Evolutionary conservation across 257 asterid genomes (phyloP), one percentile per base, ranked within the genome.

Genomic region (Solanum boliviense): DNA sequence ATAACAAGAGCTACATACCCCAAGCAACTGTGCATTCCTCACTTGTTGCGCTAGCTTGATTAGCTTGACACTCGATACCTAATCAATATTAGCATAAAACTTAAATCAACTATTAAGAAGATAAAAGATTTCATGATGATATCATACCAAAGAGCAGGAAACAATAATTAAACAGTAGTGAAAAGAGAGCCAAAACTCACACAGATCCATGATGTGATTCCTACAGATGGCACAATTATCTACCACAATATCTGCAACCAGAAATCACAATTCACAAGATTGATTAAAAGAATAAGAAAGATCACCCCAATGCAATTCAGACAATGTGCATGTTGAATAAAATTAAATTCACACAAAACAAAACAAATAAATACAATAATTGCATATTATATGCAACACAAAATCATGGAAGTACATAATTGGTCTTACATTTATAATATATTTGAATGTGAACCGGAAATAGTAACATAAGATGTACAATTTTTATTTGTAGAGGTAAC

Each of bases 61-160:
- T 96, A 82, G 99, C 98, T 93, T 96, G 99, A 88, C 99, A 96
- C 95, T 96, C 99, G 7, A 95, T 94, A 90, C 99, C 99, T 96
- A 88, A 88, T 88, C 29, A 81, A 86, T 38, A 38, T 81, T 46
- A 81, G 74, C 32, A 15, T 23, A 86, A 2, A 79, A 31, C 86
- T 9, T 7, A 44, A 10, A 86, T 21, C 15, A 12, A 86, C 56
- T 39, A 46, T 27, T 31, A 21, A 48, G 29, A 48, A 18, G 44
- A 86, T 7, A 72, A 58, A 21, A 23, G 0, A 31, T 20, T 2
- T 72, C 16, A 13, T 60, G 34, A 62, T 32, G 88, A 65, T 34
- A 86, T 46, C 84, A 21, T 36, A 71, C 34, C 68, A 81, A 48
- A 16, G 27, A 81, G 9, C 18, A 46, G 2, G 29, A 81, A 29